phyloP scores from a whole-genome alignment of 306 rosid species.

The Carpinus viminea region DNA sequence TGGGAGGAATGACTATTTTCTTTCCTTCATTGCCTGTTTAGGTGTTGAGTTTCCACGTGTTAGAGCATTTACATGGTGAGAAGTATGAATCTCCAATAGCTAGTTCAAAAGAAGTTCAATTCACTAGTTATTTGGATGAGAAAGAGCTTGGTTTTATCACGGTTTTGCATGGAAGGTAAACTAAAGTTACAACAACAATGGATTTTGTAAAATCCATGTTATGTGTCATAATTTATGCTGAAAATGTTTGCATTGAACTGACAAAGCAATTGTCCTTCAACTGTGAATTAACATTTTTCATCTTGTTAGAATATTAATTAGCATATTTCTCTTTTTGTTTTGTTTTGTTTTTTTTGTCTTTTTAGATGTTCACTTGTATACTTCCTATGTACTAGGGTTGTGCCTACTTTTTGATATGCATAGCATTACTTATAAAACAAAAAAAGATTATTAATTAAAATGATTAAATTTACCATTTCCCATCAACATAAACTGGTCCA shows the following conservation, averaged over 20 bases:
- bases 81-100: constrained; percentile 30
- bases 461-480: too few relatives aligned
- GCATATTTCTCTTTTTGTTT: too few relatives aligned
- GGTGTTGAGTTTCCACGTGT: constrained; percentile 66
- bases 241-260: not conserved
- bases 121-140: constrained; percentile 49
- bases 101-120: constrained; percentile 51
- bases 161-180: constrained; percentile 80
- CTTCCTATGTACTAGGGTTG: too few relatives aligned
- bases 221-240: not conserved
- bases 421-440: too few relatives aligned
- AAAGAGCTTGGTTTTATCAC: constrained; percentile 65
- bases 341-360: too few relatives aligned
- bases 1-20: constrained; percentile 11
- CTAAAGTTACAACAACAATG: constrained; percentile 13
- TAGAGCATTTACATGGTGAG: constrained; percentile 42
- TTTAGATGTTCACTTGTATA: too few relatives aligned
- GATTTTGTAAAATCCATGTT: not conserved
- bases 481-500: too few relatives aligned
- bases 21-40: constrained; percentile 36
- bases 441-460: too few relatives aligned
- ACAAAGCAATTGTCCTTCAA: not conserved
- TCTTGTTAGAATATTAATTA: too few relatives aligned
- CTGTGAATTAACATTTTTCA: too few relatives aligned
- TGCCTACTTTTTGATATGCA: too few relatives aligned